Percentiles rank a stretch among this genome's conserved stretches.
Conservation (phyloP, 306 rosid species). For the Potentilla sterilis region DNA sequence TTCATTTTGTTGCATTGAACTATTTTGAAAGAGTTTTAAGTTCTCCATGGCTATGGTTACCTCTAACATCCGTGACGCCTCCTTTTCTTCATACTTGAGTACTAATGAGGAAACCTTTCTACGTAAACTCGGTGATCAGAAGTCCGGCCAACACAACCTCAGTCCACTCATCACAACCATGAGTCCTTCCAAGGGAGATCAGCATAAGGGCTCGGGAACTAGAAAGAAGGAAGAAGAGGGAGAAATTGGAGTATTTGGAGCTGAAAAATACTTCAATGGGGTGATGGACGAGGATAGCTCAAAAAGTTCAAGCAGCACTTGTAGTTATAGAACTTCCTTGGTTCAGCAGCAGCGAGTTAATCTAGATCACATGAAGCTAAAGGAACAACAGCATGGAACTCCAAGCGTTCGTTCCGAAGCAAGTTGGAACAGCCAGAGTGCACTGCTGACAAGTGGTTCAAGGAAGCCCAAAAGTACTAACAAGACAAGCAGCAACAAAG, state of each 20-base stretch:
- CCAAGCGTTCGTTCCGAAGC: conserved; percentile 72
- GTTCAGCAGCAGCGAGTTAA: not conserved
- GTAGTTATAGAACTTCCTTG: conserved; percentile 13
- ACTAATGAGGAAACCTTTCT: conserved; percentile 28
- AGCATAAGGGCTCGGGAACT: conserved; percentile 21
- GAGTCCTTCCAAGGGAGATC: conserved; percentile 23
- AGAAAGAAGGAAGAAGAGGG: conserved; percentile 58
- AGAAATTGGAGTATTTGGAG: conserved; percentile 83
- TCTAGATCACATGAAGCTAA: conserved; percentile 26
- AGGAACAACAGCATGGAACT: conserved; percentile 40
- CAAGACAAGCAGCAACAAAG: conserved; percentile 17
- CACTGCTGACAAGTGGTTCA: conserved; percentile 36
- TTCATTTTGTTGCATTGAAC: not conserved
- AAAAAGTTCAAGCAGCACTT: conserved; percentile 27
- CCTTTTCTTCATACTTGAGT: conserved; percentile 56
- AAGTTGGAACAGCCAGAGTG: conserved; percentile 80
- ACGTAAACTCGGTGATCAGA: conserved; percentile 26
- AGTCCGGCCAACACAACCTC: conserved; percentile 27
- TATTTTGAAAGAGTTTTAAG: not conserved
- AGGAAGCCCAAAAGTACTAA: conserved; percentile 23
- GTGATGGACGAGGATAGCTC: conserved; percentile 35
- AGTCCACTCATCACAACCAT: conserved; percentile 18
- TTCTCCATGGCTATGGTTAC: conserved; percentile 42
- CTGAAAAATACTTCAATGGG: conserved; percentile 94
- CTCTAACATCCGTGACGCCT: conserved; percentile 37